Evolutionary conservation across 768 basidiomycete species (phyloP), one percentile per base, ranked within the genome.

Genomic region (Psilocybe sp.): DNA sequence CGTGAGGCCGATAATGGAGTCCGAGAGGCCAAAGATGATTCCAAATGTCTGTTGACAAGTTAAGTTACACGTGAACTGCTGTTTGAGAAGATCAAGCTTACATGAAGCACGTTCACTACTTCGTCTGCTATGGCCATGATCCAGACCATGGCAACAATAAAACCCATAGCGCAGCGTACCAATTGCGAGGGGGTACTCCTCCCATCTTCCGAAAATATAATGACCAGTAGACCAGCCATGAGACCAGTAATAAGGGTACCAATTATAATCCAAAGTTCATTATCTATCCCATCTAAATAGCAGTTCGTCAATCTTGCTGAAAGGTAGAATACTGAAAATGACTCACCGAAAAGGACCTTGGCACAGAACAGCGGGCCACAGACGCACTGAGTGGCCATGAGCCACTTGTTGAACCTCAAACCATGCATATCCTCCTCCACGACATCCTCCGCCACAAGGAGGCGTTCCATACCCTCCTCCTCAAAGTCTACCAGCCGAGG

Each of bases 121-220:
- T 98, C 95, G 64, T 97, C 94, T 1, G 95, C 94, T 42, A 98
- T 94, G 5, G 89, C 93, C 84, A 98, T 95, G 59, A 99, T 98
- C 96, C 97, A 99, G 7, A 98, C 85, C 53, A 98, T 81, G 2
- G 93, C 78, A 20, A 96, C 87, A 16, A 85, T 64, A 70, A 99
- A 99, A 0, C 97, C 96, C 77, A 95, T 85, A 18, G 84, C 87
- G 61, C 92, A 96, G 9, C 94, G 79, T 9, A 79, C 75, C 68
- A 93, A 76, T 49, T 82, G 77, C 40, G 80, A 76, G 12, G 78
- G 61, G 5, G 77, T 73, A 53, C 81, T 75, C 15, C 75, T 71
- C 2, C 89, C 87, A 37, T 78, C 76, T 6, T 78, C 75, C 1
- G 79, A 79, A 59, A 85, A 85, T 0, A 81, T 62, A 5, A 81